phyloP scores from a whole-genome alignment of 305 asterid species.

The Solanum aculeatissimum region DNA sequence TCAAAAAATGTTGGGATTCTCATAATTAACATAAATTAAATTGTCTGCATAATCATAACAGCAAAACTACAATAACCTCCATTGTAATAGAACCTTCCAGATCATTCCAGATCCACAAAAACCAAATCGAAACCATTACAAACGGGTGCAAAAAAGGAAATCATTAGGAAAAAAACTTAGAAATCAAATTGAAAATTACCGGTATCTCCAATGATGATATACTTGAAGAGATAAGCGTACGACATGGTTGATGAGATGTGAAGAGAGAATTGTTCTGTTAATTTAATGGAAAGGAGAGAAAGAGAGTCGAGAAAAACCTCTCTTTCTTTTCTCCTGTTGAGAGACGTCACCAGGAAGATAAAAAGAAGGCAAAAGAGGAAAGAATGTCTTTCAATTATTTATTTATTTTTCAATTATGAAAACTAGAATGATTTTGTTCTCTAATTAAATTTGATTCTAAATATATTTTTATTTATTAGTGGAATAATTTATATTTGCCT shows the following conservation, averaged over 20 bases:
- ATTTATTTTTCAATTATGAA: too few relatives aligned
- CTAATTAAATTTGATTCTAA: too few relatives aligned
- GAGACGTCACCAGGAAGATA: neutral
- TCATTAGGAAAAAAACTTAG: neutral
- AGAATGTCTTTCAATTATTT: too few relatives aligned
- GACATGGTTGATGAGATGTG: slow-evolving; percentile 32
- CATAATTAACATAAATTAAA: neutral
- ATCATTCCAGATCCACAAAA: neutral
- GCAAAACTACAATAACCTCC: neutral
- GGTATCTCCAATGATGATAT: slow-evolving; percentile 75
- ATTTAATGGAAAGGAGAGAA: too few relatives aligned
- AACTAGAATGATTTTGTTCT: too few relatives aligned
- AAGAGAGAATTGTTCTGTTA: neutral
- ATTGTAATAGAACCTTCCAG: neutral
- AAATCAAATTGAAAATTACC: slow-evolving; percentile 23
- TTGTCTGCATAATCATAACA: neutral
- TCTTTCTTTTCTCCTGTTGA: neutral
- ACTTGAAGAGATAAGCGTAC: slow-evolving; percentile 73
- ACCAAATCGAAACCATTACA: neutral
- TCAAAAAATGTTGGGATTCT: neutral
- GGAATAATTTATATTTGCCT: too few relatives aligned
- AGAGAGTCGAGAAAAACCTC: neutral
- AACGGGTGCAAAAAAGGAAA: neutral
- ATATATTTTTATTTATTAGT: too few relatives aligned
- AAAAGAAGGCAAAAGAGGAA: neutral